A percentile compares a stretch with the other conserved stretches of the same genome.
Conservation (phyloP, 768 basidiomycete genomes). For the Paxillus ammoniavirescens region DNA sequence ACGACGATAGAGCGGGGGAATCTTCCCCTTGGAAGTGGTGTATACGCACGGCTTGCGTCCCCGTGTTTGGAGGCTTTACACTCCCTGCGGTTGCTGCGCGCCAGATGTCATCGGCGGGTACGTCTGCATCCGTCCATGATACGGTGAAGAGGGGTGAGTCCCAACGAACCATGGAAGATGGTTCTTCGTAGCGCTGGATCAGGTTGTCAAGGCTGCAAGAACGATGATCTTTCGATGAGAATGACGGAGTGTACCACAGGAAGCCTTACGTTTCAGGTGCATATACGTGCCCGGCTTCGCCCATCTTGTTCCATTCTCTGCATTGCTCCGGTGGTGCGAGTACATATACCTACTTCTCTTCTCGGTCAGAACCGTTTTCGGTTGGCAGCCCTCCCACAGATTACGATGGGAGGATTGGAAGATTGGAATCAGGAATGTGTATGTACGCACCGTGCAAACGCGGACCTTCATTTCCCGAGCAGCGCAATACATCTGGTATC, state of each 20-base stretch:
- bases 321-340: constrained; percentile 74
- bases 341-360: constrained; percentile 62
- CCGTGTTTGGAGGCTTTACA: constrained; percentile 86
- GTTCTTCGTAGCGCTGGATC: constrained; percentile 89
- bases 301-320: constrained; percentile 66
- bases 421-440: not conserved
- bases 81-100: constrained; percentile 73
- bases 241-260: not conserved
- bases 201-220: constrained; percentile 36
- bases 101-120: constrained; percentile 76
- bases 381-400: no score
- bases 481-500: constrained; percentile 97
- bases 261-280: constrained; percentile 65
- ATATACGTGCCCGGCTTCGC: constrained; percentile 54
- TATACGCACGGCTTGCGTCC: constrained; percentile 64
- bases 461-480: constrained; percentile 85
- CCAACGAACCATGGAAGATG: constrained; percentile 98
- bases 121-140: constrained; percentile 64
- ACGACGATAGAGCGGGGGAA: not conserved
- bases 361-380: constrained; percentile 3
- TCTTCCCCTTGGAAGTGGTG: not conserved
- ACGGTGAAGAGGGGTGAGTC: constrained; percentile 93
- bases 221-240: not conserved
- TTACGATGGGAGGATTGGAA: not conserved
- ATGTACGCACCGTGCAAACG: constrained; percentile 74